A percentile compares a stretch with the other conserved stretches of the same genome.
Evolutionary conservation across 2,329 filamentous ascomycete genomes (phyloP).

Genomic region (Beauveria pseudobassiana): DNA sequence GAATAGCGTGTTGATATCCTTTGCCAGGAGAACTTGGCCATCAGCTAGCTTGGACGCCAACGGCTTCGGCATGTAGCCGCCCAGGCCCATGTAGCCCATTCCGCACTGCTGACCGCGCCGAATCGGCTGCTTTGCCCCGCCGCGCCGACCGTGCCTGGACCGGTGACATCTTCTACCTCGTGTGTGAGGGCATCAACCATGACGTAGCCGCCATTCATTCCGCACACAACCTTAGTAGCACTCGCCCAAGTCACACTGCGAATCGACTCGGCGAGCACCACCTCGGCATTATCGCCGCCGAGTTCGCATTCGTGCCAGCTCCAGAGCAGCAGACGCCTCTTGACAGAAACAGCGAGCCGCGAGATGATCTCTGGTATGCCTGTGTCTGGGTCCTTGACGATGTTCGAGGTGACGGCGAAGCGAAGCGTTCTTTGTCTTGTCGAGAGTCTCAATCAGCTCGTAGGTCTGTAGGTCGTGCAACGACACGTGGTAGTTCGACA

Average conservation of each 20-base stretch:
- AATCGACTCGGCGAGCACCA: conserved; percentile 73
- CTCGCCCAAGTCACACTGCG: conserved; percentile 88
- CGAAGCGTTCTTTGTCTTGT: conserved; percentile 78
- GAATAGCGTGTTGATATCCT: conserved; percentile 93
- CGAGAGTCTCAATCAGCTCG: conserved; percentile 68
- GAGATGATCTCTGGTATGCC: conserved; percentile 91
- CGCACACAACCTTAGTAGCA: conserved; percentile 78
- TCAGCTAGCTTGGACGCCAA: conserved; percentile 76
- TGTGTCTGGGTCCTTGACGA: conserved; percentile 79
- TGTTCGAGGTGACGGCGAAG: conserved; percentile 93
- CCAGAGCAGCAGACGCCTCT: conserved; percentile 84
- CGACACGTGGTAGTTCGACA: conserved; percentile 84
- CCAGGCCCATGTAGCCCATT: conserved; percentile 96
- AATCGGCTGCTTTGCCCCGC: conserved; percentile 64
- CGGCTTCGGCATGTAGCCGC: conserved; percentile 84
- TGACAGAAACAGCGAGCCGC: conserved; percentile 83
- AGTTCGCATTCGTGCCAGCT: conserved; percentile 95
- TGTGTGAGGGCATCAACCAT: conserved; percentile 77
- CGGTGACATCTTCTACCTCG: conserved; percentile 69
- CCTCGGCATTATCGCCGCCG: conserved; percentile 62
- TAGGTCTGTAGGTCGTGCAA: conserved; percentile 86
- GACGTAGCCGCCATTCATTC: conserved; percentile 86
- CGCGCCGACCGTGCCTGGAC: conserved; percentile 62
- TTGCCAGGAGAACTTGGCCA: conserved; percentile 85
- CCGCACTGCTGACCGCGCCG: conserved; percentile 72